These are phyloP conservation scores for Salix dunnii DNA, from an alignment of 345 rosid species.

Conservation along the genomic window DNA sequence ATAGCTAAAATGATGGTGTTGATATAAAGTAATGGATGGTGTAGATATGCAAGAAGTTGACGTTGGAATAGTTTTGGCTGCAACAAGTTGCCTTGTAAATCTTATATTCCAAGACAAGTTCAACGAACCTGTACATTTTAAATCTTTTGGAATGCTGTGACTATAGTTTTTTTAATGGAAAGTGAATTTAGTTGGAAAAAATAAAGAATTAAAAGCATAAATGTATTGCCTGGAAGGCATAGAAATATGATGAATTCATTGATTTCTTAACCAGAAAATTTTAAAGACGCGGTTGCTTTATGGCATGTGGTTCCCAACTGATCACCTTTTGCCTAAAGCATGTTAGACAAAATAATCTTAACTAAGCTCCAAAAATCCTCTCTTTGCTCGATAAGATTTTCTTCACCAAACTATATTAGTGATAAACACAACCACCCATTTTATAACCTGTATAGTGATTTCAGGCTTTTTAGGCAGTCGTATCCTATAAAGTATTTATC, in stretches of 20 bases:
- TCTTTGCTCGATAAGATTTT: conserved; percentile 69
- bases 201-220: background rate
- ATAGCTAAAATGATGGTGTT: background rate
- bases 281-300: conserved; percentile 19
- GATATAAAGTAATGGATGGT: background rate
- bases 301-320: conserved; percentile 32
- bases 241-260: background rate
- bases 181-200: background rate
- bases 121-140: conserved; percentile 4
- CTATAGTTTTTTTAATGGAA: background rate
- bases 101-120: background rate
- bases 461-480: background rate
- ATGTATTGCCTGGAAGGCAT: background rate
- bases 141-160: background rate
- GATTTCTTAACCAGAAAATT: background rate
- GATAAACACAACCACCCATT: background rate
- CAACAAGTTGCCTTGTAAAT: background rate
- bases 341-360: conserved; percentile 28
- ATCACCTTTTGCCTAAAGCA: conserved; percentile 16
- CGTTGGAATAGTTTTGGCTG: background rate
- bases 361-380: conserved; percentile 56
- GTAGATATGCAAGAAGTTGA: conserved; percentile 4
- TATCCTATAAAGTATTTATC: background rate
- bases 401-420: conserved; percentile 9
- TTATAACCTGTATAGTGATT: conserved; percentile 1